phyloP scores from a whole-genome alignment of 768 basidiomycete species.

The Tulasnella sp. region DNA sequence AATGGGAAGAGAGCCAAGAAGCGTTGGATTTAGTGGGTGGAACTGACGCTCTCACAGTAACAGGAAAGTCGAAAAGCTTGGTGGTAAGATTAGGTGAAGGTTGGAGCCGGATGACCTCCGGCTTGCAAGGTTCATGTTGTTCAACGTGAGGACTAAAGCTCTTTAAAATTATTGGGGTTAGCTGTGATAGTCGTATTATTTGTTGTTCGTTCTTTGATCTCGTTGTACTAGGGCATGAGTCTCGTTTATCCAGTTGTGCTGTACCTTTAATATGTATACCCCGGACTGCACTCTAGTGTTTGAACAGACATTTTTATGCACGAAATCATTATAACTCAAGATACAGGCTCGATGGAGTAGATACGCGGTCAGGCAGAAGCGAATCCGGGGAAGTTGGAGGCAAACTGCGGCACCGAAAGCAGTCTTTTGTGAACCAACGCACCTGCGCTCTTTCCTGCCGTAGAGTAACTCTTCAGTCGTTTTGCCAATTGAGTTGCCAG shows the following conservation, averaged over 20 bases:
- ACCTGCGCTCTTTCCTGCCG: not conserved
- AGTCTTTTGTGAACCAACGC: constrained; percentile 15
- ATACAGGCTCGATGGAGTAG: not conserved
- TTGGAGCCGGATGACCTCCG: not conserved
- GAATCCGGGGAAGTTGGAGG: constrained; percentile 25
- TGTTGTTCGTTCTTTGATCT: not conserved
- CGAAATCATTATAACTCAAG: not conserved
- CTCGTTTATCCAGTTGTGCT: not conserved
- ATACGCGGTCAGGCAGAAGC: not conserved
- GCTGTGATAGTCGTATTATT: not conserved
- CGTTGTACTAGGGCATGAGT: not conserved
- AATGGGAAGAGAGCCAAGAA: constrained; percentile 52
- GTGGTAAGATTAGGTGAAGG: not conserved
- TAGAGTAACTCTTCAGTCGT: not conserved
- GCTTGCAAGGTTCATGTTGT: constrained; percentile 11
- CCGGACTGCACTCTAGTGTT: not conserved
- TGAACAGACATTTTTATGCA: constrained; percentile 1
- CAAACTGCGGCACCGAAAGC: constrained; percentile 9
- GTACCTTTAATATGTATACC: constrained; percentile 4
- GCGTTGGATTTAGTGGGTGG: not conserved
- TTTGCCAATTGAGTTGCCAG: not conserved
- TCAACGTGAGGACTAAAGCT: not conserved
- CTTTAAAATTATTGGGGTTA: not conserved
- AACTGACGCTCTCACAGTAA: not conserved
- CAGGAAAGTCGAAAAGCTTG: not conserved